Conservation (phyloP, 495 filamentous ascomycete genomes). For the Penicillium desertorum region DNA sequence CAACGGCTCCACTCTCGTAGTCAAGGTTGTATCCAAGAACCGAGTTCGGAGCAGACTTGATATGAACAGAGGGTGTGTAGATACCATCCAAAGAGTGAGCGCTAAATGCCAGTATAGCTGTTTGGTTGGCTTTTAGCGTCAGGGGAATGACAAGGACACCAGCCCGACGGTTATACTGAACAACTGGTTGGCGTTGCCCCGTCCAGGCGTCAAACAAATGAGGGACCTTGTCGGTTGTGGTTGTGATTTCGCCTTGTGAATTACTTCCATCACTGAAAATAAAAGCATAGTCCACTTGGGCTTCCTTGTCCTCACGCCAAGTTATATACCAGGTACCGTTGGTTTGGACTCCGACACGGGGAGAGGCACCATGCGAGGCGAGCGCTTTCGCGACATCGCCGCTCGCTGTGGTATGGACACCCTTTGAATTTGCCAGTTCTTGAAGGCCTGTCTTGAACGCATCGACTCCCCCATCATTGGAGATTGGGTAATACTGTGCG, state of each 20-base stretch:
- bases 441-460: background rate
- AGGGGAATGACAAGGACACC: constrained; percentile 30
- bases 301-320: background rate
- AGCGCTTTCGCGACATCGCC: background rate
- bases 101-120: constrained; percentile 39
- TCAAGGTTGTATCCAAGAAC: constrained; percentile 26
- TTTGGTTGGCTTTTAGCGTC: constrained; percentile 37
- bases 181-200: constrained; percentile 35
- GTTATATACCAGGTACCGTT: background rate
- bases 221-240: constrained; percentile 24
- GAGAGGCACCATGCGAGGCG: background rate
- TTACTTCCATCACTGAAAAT: background rate
- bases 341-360: background rate
- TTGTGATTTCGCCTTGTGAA: background rate
- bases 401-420: background rate
- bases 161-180: constrained; percentile 26
- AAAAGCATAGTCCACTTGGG: background rate
- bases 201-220: constrained; percentile 47
- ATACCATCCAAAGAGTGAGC: background rate
- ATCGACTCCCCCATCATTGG: background rate
- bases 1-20: constrained; percentile 10
- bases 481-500: background rate
- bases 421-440: background rate
- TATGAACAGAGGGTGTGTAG: constrained; percentile 10
- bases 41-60: constrained; percentile 2